These are phyloP conservation scores for Pleurotus citrinopileatus DNA, from an alignment of 768 basidiomycete genomes.

Conservation along the genomic window DNA sequence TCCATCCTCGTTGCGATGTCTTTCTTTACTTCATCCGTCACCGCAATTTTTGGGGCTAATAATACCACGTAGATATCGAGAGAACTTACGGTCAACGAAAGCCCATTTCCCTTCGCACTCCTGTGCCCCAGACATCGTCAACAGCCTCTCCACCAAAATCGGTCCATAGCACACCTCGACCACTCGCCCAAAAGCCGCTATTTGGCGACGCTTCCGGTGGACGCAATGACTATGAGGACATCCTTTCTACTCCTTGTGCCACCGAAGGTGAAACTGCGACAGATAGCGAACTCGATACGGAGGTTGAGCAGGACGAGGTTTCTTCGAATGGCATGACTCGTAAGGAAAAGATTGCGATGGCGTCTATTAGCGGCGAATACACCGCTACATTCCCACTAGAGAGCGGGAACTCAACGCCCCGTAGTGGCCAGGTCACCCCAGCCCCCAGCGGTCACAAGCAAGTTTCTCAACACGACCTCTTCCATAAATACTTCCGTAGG, in stretches of 20 bases:
- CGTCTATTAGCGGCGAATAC: conserved; percentile 2
- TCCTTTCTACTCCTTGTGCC: conserved; percentile 52
- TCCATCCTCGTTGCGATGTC: not conserved
- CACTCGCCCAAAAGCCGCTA: conserved; percentile 14
- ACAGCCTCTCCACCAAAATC: conserved; percentile 10
- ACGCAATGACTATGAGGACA: conserved; percentile 23
- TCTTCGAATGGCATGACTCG: not conserved
- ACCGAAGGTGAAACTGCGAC: conserved; percentile 76
- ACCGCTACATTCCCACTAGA: not conserved
- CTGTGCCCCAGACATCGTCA: conserved; percentile 34
- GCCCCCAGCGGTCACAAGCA: not conserved
- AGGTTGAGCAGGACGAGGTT: conserved; percentile 36
- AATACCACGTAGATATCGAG: conserved; percentile 70
- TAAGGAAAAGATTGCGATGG: not conserved
- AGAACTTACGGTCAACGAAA: conserved; percentile 92
- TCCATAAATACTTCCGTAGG: conserved; percentile 87
- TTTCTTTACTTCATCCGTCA: not conserved
- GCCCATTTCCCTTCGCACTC: conserved; percentile 82
- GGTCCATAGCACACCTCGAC: conserved; percentile 13
- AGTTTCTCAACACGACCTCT: conserved; percentile 82
- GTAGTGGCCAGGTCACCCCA: not conserved
- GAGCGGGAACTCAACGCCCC: not conserved
- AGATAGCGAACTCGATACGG: conserved; percentile 67
- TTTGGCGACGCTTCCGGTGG: conserved; percentile 18
- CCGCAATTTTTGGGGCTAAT: too few species aligned